These are phyloP conservation scores for Lachnellula occidentalis DNA, from an alignment of 2,329 filamentous ascomycete species.

Conservation along the genomic window DNA sequence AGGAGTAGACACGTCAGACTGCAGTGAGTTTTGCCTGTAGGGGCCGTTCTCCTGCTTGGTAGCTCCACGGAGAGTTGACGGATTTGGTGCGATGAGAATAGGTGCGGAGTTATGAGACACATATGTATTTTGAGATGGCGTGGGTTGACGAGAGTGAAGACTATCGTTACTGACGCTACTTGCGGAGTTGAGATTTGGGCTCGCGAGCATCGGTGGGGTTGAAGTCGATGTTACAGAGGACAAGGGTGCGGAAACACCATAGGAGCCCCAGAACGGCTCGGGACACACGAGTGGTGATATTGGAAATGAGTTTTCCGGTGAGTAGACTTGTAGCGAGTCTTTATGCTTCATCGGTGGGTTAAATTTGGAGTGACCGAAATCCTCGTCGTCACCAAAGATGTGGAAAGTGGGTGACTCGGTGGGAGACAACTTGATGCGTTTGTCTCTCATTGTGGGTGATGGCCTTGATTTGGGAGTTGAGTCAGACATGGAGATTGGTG, in stretches of 20 bases:
- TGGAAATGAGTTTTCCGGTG: slow-evolving; percentile 16
- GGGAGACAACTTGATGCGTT: slow-evolving; percentile 20
- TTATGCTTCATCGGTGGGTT: slow-evolving; percentile 24
- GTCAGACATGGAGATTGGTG: slow-evolving; percentile 24
- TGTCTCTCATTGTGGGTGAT: slow-evolving; percentile 6
- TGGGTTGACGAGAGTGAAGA: slow-evolving; percentile 11
- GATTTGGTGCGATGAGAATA: slow-evolving; percentile 24
- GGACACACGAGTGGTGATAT: slow-evolving; percentile 12
- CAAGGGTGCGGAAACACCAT: slow-evolving; percentile 21
- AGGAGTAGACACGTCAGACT: slow-evolving; percentile 22
- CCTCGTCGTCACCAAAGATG: slow-evolving; percentile 14
- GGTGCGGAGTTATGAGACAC: slow-evolving; percentile 14
- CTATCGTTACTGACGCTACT: slow-evolving; percentile 14
- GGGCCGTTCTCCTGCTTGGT: slow-evolving; percentile 6
- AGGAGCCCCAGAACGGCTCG: slow-evolving; percentile 21
- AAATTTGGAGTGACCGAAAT: slow-evolving; percentile 13
- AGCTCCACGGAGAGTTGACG: slow-evolving; percentile 13
- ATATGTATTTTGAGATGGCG: slow-evolving; percentile 6
- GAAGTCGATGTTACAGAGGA: slow-evolving; percentile 12
- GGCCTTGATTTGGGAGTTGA: slow-evolving; percentile 18
- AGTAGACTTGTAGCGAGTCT: slow-evolving; percentile 13
- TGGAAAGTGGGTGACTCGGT: slow-evolving; percentile 15
- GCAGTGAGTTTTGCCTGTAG: slow-evolving; percentile 19
- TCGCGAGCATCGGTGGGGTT: slow-evolving; percentile 18
- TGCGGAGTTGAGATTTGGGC: slow-evolving; percentile 16